Percentiles rank a stretch among this genome's conserved stretches.
phyloP scores from a whole-genome alignment of 345 rosid species.

The Dipteronia sinensis region DNA sequence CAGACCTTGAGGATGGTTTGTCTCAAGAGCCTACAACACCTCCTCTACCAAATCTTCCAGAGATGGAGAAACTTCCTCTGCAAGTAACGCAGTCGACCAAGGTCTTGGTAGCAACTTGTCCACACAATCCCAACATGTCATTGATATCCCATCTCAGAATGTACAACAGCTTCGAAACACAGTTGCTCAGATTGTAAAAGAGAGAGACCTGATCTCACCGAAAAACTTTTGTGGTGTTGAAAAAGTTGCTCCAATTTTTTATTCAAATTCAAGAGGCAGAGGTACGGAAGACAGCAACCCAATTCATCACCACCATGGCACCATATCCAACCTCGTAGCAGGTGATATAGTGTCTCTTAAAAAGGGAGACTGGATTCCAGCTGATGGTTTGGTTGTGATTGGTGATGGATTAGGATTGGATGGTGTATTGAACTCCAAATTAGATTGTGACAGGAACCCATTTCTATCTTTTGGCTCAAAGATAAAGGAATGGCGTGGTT shows the following conservation, averaged over 20 bases:
- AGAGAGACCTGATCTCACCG: background rate
- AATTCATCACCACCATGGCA: background rate
- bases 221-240: conserved; percentile 14
- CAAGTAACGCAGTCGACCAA: background rate
- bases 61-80: background rate
- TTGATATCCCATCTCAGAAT: too few species aligned
- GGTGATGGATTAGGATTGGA: conserved; percentile 14
- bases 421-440: conserved; percentile 11
- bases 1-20: background rate
- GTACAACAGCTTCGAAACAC: too few species aligned
- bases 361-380: conserved; percentile 22
- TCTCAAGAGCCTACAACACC: conserved; percentile 1
- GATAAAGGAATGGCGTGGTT: conserved; percentile 24
- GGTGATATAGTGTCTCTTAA: conserved; percentile 28
- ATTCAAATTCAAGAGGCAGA: background rate
- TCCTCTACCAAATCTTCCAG: conserved; percentile 7
- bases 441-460: background rate
- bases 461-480: conserved; percentile 25
- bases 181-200: too few species aligned
- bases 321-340: conserved; percentile 11
- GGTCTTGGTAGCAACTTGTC: background rate
- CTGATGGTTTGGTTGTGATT: conserved; percentile 29
- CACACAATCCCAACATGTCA: too few species aligned
- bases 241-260: conserved; percentile 4
- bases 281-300: background rate